Base-by-base conservation (phyloP, 352 stramenopile species). In the Thraustotheca clavata region DNA sequence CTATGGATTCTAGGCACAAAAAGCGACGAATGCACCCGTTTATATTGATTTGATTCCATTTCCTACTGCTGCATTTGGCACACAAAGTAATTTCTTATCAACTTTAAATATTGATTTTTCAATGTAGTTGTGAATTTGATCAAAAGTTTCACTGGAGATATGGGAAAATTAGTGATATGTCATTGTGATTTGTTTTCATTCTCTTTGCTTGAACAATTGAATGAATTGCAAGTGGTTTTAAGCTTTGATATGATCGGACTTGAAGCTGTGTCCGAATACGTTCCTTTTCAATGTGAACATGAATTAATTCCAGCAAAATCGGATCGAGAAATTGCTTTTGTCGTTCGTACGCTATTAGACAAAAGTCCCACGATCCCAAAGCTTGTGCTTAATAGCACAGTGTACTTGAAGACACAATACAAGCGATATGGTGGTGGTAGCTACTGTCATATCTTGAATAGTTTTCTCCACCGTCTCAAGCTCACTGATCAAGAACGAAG, bases 391-490 rank as follows among this genome's bases (percentile, higher is more conserved):
- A 91, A 79, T 0, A 83, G 77, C 7, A 83, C 78, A 26, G 47
- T 91, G 0, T 66, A 76, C 2, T 82, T 89, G 59, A 76, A 76
- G n/a, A 74, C 82, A 38, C 82, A 91, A 62, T 86, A 87, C 69
- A 68, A 72, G 16, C 76, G 79, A 27, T 82, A 89, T 36, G 84
- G 84, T 26, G 84, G 84, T 4, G 76, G 80, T 12, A 82, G 82
- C 1, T 91, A 88, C 69, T 63, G 69, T 4, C 84, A 89, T 59
- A 65, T 82, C 22, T 76, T 83, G 39, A 47, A 73, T 1, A 71
- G 73, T 31, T 89, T 89, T 47, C 76, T 76, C 12, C 2, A 76
- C 34, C 34, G 32, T 8, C 26, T 24, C 12, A 57, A 76, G 29
- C 67, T 68, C 1, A 68, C 88, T 43, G 20, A 39, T 27, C 38